Evolutionary conservation across 345 rosid species (phyloP).

Genomic region (Syzygium jambos): DNA sequence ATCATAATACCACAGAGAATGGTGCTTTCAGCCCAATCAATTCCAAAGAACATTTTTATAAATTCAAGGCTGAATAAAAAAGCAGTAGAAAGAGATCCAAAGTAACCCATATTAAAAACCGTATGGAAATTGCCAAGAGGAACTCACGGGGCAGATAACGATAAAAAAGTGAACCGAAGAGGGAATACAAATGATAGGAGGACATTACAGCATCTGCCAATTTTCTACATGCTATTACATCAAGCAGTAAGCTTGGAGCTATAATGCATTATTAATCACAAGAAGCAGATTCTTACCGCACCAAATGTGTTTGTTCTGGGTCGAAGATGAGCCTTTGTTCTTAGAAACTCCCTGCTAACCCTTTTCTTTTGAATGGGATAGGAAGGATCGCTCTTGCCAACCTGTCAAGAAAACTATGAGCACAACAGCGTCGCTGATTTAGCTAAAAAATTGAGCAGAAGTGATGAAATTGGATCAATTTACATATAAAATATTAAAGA

Average conservation of each 20-base stretch:
- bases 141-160: not conserved
- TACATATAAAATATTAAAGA: not conserved
- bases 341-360: constrained; percentile 83
- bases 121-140: not conserved
- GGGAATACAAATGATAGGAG: not conserved
- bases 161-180: not conserved
- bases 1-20: not conserved
- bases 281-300: constrained; percentile 46
- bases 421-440: not conserved
- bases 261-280: not conserved
- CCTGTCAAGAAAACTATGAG: constrained; percentile 20
- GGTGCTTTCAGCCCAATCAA: not conserved
- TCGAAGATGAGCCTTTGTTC: constrained; percentile 96
- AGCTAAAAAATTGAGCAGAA: not conserved
- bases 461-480: not conserved
- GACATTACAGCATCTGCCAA: not conserved
- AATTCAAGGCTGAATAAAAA: not conserved
- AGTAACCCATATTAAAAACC: not conserved
- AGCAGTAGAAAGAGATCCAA: not conserved
- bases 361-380: constrained; percentile 95
- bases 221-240: not conserved
- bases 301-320: constrained; percentile 95
- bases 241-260: not conserved
- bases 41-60: not conserved
- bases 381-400: constrained; percentile 88